phyloP scores from a whole-genome alignment of 2,329 filamentous ascomycete species.

The Xylaria multiplex region DNA sequence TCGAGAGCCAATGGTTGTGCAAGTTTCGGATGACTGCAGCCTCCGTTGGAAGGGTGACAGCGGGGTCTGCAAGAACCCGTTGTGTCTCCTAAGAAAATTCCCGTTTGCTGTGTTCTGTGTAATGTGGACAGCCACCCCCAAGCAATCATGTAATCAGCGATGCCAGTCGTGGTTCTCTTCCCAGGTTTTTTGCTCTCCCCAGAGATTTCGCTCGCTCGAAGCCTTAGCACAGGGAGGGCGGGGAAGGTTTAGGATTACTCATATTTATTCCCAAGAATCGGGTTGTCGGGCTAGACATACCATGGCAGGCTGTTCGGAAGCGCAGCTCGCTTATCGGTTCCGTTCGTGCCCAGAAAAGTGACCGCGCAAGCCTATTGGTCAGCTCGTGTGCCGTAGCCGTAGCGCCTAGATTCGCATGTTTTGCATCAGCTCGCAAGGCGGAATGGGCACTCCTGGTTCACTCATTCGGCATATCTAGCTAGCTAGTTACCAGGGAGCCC shows the following conservation, averaged over 20 bases:
- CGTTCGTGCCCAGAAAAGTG: conserved; percentile 24
- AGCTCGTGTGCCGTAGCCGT: conserved; percentile 16
- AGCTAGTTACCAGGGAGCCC: too few relatives aligned
- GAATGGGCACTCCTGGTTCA: conserved; percentile 11
- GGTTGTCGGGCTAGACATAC: conserved; percentile 7
- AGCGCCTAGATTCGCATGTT: conserved; percentile 27
- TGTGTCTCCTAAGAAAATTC: conserved; percentile 40
- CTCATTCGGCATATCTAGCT: conserved; percentile 6
- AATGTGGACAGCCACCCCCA: conserved; percentile 28
- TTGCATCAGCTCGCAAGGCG: conserved; percentile 32
- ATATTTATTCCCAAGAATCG: background rate
- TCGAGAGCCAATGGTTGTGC: conserved; percentile 42
- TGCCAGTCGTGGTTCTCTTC: background rate
- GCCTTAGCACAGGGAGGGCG: background rate
- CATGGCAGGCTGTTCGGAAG: conserved; percentile 21
- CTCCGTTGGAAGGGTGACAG: conserved; percentile 45
- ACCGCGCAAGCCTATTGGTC: conserved; percentile 21
- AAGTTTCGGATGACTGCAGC: conserved; percentile 44
- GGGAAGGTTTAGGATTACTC: conserved; percentile 4
- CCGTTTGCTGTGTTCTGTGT: conserved; percentile 37
- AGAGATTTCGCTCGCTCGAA: background rate
- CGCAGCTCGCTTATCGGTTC: conserved; percentile 38
- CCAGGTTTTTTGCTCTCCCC: background rate
- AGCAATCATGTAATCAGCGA: conserved; percentile 1
- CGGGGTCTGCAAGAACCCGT: conserved; percentile 44